phyloP scores from a whole-genome alignment of 495 filamentous ascomycete species.

The Trichoderma orchidacearum region DNA sequence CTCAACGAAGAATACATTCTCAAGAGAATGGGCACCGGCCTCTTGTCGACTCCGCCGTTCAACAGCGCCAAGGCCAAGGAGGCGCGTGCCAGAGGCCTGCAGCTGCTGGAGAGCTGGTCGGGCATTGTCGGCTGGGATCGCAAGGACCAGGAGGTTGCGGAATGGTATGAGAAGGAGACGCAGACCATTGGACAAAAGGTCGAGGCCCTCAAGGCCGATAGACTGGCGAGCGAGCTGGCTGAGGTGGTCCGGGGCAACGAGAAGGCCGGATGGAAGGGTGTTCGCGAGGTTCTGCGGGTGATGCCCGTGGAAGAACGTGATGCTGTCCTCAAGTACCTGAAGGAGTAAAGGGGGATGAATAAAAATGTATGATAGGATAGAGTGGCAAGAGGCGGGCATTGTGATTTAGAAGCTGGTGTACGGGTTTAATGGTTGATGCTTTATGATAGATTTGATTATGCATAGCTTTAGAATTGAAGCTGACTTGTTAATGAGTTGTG shows the following conservation, averaged over 20 bases:
- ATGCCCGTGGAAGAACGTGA: slow-evolving; percentile 82
- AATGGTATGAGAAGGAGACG: slow-evolving; percentile 95
- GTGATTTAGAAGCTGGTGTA: not conserved
- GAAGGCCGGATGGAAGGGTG: slow-evolving; percentile 71
- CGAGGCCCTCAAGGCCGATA: slow-evolving; percentile 63
- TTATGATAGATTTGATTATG: not conserved
- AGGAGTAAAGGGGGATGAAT: slow-evolving; percentile 8
- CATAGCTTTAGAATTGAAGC: not conserved
- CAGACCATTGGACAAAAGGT: slow-evolving; percentile 67
- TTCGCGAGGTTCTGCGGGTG: slow-evolving; percentile 71
- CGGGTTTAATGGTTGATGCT: not conserved
- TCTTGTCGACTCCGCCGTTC: slow-evolving; percentile 22
- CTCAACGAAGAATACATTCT: slow-evolving; percentile 94
- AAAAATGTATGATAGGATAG: not conserved
- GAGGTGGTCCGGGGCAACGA: slow-evolving; percentile 53
- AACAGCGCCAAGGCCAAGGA: slow-evolving; percentile 27
- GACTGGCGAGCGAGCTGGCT: slow-evolving; percentile 66
- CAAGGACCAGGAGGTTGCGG: slow-evolving; percentile 71
- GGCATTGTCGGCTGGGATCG: slow-evolving; percentile 56
- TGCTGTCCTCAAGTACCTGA: slow-evolving; percentile 62
- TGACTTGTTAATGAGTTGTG: not conserved
- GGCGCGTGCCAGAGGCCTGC: slow-evolving; percentile 46
- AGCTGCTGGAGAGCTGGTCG: slow-evolving; percentile 64
- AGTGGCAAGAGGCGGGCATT: not conserved
- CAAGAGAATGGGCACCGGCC: slow-evolving; percentile 62